phyloP scores from a whole-genome alignment of 2,329 filamentous ascomycete species.

The Elsinoe australis region DNA sequence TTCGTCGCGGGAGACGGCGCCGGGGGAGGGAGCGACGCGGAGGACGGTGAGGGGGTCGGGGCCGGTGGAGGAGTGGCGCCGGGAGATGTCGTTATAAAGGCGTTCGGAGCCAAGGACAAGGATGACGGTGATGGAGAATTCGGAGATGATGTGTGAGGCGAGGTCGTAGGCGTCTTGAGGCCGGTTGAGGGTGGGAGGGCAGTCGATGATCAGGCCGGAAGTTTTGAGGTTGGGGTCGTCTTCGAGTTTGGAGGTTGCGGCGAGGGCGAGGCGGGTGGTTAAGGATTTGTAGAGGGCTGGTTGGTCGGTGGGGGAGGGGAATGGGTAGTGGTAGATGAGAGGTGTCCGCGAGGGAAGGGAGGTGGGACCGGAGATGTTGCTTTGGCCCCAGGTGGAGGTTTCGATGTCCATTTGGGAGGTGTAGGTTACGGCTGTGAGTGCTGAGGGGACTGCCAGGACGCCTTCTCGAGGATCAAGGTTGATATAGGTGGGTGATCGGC shows the following conservation, averaged over 20 bases:
- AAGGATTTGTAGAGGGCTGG: conserved; percentile 62
- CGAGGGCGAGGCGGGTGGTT: conserved; percentile 67
- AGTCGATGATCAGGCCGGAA: conserved; percentile 80
- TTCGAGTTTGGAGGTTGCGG: conserved; percentile 66
- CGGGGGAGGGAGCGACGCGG: conserved; percentile 74
- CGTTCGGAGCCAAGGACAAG: conserved; percentile 73
- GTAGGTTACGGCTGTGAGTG: conserved; percentile 77
- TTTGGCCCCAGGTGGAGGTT: conserved; percentile 73
- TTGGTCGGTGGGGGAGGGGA: conserved; percentile 64
- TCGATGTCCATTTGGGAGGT: conserved; percentile 81
- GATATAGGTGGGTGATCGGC: conserved; percentile 66
- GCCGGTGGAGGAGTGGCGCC: conserved; percentile 49
- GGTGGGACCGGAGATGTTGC: conserved; percentile 78
- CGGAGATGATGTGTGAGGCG: conserved; percentile 69
- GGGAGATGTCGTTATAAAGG: conserved; percentile 65
- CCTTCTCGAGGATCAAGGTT: conserved; percentile 75
- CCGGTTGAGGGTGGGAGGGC: conserved; percentile 60
- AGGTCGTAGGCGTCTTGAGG: conserved; percentile 63
- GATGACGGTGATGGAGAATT: conserved; percentile 64
- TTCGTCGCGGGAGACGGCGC: conserved; percentile 69
- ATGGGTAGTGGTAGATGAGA: conserved; percentile 81
- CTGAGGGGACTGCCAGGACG: conserved; percentile 54
- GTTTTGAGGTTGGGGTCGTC: conserved; percentile 64
- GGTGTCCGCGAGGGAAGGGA: conserved; percentile 85
- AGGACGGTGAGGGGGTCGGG: conserved; percentile 66